Conservation (phyloP, 2,329 filamentous ascomycete genomes). For the Fusarium sterilihyphosum region DNA sequence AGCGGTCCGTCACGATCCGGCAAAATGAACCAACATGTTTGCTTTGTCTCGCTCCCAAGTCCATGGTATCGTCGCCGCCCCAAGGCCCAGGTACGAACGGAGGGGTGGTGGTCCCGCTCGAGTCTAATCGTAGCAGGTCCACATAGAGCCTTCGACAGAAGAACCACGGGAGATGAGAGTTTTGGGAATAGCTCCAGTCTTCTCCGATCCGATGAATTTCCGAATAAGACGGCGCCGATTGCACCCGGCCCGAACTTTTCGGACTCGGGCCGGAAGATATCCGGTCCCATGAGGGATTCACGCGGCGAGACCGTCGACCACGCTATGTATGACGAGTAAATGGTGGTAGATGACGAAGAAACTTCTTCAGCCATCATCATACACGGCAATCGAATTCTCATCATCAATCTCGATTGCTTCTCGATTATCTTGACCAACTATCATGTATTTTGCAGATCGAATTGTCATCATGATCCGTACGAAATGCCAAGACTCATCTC, state of each 20-base stretch:
- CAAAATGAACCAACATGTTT: conserved; percentile 9
- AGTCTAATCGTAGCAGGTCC: conserved; percentile 8
- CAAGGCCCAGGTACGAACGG: conserved; percentile 15
- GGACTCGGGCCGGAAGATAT: conserved; percentile 5
- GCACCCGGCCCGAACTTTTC: background rate
- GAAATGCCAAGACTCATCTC: background rate
- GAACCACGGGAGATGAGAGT: background rate
- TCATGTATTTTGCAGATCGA: conserved; percentile 8
- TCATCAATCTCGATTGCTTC: conserved; percentile 9
- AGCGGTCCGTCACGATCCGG: conserved; percentile 4
- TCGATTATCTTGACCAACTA: conserved; percentile 6
- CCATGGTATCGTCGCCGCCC: conserved; percentile 11
- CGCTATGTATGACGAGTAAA: background rate
- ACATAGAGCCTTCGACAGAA: background rate
- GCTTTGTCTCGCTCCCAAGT: conserved; percentile 8
- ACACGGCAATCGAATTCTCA: conserved; percentile 1
- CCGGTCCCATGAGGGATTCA: conserved; percentile 12
- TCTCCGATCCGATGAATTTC: background rate
- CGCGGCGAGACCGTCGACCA: background rate
- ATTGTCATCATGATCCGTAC: background rate
- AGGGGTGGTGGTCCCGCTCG: conserved; percentile 3
- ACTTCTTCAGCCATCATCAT: background rate
- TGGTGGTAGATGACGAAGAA: background rate
- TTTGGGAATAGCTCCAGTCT: conserved; percentile 11
- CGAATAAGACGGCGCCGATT: conserved; percentile 9